These are phyloP conservation scores for Linderina pennispora DNA, from an alignment of 192 early-diverging fungal species.

Conservation along the genomic window DNA sequence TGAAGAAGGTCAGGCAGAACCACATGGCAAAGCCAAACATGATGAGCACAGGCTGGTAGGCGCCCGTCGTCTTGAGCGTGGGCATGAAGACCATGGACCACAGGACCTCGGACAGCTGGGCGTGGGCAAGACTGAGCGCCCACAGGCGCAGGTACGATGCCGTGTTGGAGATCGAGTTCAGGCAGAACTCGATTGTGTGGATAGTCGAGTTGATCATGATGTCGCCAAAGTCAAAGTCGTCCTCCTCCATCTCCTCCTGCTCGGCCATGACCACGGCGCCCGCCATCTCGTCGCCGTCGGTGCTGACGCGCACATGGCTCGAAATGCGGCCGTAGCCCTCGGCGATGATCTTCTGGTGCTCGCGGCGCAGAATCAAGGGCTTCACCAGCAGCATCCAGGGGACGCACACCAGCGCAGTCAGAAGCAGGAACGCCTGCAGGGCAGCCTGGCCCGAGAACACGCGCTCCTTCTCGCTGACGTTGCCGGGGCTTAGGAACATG, in stretches of 20 bases:
- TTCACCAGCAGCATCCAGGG: slow-evolving; percentile 97
- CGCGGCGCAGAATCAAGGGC: slow-evolving; percentile 76
- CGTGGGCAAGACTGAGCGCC: slow-evolving; percentile 97
- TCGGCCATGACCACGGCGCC: slow-evolving; percentile 50
- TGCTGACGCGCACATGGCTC: slow-evolving; percentile 46
- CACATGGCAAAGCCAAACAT: slow-evolving; percentile 79
- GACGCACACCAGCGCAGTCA: slow-evolving; percentile 81
- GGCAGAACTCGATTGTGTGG: slow-evolving; percentile 98
- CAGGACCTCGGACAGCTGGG: slow-evolving; percentile 94
- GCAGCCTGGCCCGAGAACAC: slow-evolving; percentile 83
- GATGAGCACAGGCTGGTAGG: slow-evolving; percentile 63
- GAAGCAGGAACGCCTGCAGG: slow-evolving; percentile 74
- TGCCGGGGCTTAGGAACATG: slow-evolving; percentile 96
- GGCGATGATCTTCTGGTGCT: slow-evolving; percentile 69
- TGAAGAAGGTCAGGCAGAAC: slow-evolving; percentile 78
- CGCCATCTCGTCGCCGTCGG: slow-evolving; percentile 37
- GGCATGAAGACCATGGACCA: slow-evolving; percentile 82
- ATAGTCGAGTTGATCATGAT: slow-evolving; percentile 96
- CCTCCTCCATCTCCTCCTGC: slow-evolving; percentile 62
- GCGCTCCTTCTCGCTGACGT: slow-evolving; percentile 56
- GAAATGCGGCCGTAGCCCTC: slow-evolving; percentile 70
- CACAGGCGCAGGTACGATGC: slow-evolving; percentile 98
- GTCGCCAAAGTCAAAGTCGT: slow-evolving; percentile 90
- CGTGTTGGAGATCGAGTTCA: slow-evolving; percentile 95
- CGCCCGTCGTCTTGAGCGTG: slow-evolving; percentile 39